phyloP scores from a whole-genome alignment of 2,329 filamentous ascomycete genomes.

The Fusarium euwallaceae region DNA sequence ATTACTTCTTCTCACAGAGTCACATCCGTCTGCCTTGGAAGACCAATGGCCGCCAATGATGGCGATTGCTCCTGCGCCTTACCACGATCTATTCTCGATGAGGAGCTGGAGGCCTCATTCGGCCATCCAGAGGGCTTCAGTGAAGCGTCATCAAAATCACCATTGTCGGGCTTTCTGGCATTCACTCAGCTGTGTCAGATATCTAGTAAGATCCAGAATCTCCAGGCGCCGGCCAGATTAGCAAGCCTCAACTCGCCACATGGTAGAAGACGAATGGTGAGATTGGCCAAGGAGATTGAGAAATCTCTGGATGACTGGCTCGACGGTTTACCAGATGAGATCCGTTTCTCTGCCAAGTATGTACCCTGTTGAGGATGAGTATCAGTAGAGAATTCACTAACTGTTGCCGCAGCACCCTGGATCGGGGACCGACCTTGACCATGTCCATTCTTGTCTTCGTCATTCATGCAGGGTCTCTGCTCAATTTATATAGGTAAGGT shows the following conservation, averaged over 20 bases:
- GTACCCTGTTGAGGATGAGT: neutral
- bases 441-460: neutral
- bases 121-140: neutral
- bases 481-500: neutral
- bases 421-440: neutral
- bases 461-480: neutral
- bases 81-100: neutral
- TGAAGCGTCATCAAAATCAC: neutral
- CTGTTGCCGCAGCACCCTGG: neutral
- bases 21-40: neutral
- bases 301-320: neutral
- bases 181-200: neutral
- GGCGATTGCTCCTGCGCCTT: neutral
- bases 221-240: neutral
- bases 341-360: neutral
- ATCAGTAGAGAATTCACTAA: neutral
- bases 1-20: neutral
- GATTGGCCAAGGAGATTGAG: neutral
- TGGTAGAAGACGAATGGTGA: neutral
- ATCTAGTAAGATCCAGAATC: neutral
- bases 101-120: neutral
- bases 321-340: neutral
- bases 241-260: neutral
- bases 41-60: neutral
- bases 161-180: neutral